Evolutionary conservation across 2,329 filamentous ascomycete genomes (phyloP), one percentile per base, ranked within the genome.

Genomic region (Clarireedia paspali): DNA sequence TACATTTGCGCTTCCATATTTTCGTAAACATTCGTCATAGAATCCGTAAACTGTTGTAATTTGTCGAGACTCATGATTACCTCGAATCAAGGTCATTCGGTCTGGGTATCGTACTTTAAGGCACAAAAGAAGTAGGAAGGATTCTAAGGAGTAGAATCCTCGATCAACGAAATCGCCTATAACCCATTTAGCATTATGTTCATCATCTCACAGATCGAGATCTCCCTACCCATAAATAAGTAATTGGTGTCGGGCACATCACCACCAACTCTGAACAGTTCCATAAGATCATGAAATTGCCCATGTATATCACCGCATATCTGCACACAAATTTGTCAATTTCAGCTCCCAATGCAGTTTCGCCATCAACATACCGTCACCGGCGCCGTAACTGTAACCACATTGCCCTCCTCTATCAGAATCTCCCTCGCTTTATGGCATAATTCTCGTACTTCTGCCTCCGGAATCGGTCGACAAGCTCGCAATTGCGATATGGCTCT

Each of bases 41-140:
- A 97, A 97, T 60, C 92, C 92, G 70, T 97, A 97, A 14, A 97
- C 92, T 5, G 90, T 95, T 23, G 92, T 97, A 63, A 97, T 97
- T 72, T 97, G 92, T 57, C 92, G 84, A 46, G 91, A 96, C 73
- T 97, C 92, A 76, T 96, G 91, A 71, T 96, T 96, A 62, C 92
- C 92, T 61, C 92, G 83, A 67, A 97, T 96, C 44, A 97, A 81
- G 4, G 94, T 97, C 76, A 97, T 96, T 64, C 94, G 89, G 72
- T 97, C 91, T 53, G 92, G 94, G 70, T 97, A 97, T 70, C 92
- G 88, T 59, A 97, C 92, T 79, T 97, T 97, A 66, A 97, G 84
- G 70, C 91, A 96, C 53, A 99, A 83, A 10, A 99, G 85, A 55
- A 99, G 88, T 59, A 96, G 85, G 70, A 99, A 96, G 4, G 91